phyloP scores from a whole-genome alignment of 2,329 filamentous ascomycete species.

The Sporothrix inflata region DNA sequence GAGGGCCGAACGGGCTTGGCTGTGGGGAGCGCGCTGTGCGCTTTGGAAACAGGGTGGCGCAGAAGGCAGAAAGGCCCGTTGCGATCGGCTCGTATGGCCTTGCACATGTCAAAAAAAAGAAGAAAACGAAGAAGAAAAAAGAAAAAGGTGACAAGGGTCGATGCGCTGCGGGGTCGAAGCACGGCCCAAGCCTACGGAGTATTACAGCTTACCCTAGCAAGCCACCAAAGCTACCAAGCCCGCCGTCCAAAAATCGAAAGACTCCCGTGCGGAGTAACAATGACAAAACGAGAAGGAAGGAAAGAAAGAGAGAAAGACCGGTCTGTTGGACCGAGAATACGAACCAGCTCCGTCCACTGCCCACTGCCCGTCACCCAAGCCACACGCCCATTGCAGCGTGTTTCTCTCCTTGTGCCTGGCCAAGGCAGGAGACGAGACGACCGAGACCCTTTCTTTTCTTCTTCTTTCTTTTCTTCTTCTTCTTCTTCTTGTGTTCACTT shows the following conservation, averaged over 20 bases:
- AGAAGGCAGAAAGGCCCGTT: not conserved
- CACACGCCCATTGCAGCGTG: not conserved
- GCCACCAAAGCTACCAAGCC: not conserved
- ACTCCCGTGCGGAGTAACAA: not conserved
- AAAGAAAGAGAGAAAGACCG: no score
- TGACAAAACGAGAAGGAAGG: no score
- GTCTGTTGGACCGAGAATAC: no score
- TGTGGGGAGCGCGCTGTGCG: not conserved
- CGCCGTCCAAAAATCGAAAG: not conserved
- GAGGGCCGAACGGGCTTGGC: no score
- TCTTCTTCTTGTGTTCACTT: not conserved
- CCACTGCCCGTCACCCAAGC: not conserved
- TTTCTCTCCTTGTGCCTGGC: not conserved
- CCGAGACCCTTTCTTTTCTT: no score
- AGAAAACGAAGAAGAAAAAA: not conserved
- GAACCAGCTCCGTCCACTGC: no score
- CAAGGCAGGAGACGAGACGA: not conserved
- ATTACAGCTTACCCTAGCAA: no score
- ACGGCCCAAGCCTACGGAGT: no score
- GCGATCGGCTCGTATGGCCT: not conserved
- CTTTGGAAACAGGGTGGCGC: not conserved
- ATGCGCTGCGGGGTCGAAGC: constrained; percentile 1
- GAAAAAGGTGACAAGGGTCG: not conserved
- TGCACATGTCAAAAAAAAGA: not conserved
- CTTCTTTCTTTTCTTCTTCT: not conserved